Base-by-base conservation (phyloP, 371 early-diverging fungal species). In the Mycotypha africana region DNA sequence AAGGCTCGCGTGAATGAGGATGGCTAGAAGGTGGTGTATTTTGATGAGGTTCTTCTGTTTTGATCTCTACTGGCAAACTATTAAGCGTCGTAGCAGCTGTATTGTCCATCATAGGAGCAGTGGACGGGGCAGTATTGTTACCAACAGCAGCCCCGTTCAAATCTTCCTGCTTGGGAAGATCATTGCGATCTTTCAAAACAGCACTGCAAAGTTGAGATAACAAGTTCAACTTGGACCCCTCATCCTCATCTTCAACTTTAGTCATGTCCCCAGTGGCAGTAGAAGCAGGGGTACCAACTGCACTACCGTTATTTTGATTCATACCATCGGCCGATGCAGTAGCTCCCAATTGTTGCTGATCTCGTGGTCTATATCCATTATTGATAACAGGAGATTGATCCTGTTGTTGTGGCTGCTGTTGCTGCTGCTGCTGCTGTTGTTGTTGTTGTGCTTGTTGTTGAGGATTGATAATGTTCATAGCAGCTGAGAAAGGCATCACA, bases 121-220 rank as follows among this genome's bases (percentile, higher is more conserved):
- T 16, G 12, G 30, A 6, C 12, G 30, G 30, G 30, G 30, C 8
- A 28, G 30, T 28, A 35, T 35, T 35, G 5, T 35, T 35, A 35
- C 9, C 16, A 6, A n/a, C n/a, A n/a, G 6, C 30, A 8, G 6
- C 30, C 11, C 28, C 41, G 14, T 36, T 42, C 22, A 23, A 36
- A 2, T 31, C 39, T 30, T 53, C 43, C 35, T 47, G 56, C 30
- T 61, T 65, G 15, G 56, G 53, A 2, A 51, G 35, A 42, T 70
- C 66, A 36, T 55, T 58, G 34, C 55, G 47, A 47, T 66, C 67
- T n/a, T n/a, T n/a, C 30, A 73, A 45, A 7, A 69, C 74, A 28
- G 57, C 70, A 34, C 67, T 74, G 38, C 74, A 74, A 11, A 74
- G 65, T 43, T 65, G 65, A 22, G 70, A 69, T 19, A 74, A 45